Base-by-base conservation (phyloP, 108 stramenopile genomes). In the Nitzschia sp. region DNA sequence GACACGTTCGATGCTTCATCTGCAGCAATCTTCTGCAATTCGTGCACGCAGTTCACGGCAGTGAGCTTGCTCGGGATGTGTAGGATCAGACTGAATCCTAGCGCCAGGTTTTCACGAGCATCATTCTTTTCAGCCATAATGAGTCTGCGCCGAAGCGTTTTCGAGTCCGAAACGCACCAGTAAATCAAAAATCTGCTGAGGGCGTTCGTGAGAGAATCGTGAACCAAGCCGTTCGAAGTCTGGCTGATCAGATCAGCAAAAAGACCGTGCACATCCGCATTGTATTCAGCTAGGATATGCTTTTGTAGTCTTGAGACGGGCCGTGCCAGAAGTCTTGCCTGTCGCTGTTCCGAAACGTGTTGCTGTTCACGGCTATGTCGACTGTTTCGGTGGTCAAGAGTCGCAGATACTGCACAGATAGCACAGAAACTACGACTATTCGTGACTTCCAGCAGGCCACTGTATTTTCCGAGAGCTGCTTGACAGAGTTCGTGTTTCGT, bases 151-250 rank as follows among this genome's bases (percentile, higher is more conserved):
- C 60, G 68, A 2, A 53, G 48, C 17, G 53, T 58, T 57, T 80
- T 69, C 28, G 79, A 73, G 25, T 80, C 78, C 21, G 71, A 72
- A 35, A 85, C 65, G 27, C 75, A 68, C 83, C 84, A 86, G 35
- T 62, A 72, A 44, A 89, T 58, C 19, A 80, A 48, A 23, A 75
- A 59, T 58, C 79, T 56, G 16, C 83, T 58, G 11, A 89, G 56
- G 27, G 72, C 68, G 52, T 72, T 53, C 68, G 78, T 63, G 4
- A 64, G 58, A 26, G 80, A 45, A 55, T 82, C 75, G 41, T 80
- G 59, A 8, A 68, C 46, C 36, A 36, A n/a, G 26, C 65, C 58
- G 23, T 58, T 13, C 16, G 58, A 21, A 52, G 72, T 26, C 44
- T 67, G 63, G 9, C 19, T 66, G 22, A 28, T 41, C 29, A 84